phyloP scores from a whole-genome alignment of 2,329 filamentous ascomycete genomes.

The Grosmannia serpens region DNA sequence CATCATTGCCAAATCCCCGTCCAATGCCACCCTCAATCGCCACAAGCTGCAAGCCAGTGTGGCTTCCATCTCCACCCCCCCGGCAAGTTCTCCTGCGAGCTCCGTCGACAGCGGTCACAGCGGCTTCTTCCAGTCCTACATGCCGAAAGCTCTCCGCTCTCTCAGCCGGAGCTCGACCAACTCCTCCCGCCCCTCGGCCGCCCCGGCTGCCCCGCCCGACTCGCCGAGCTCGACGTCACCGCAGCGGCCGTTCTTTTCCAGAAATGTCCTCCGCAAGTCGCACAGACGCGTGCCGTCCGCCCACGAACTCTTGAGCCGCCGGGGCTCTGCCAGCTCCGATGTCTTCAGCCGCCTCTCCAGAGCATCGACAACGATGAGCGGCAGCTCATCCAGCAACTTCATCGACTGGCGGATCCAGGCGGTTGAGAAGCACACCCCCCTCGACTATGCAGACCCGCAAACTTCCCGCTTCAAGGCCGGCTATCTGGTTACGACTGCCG shows the following conservation, averaged over 20 bases:
- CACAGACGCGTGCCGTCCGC: slow-evolving; percentile 12
- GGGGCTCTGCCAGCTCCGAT: slow-evolving; percentile 20
- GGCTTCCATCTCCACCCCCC: background rate
- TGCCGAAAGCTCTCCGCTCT: slow-evolving; percentile 14
- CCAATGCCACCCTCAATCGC: background rate
- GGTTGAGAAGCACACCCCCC: slow-evolving; percentile 26
- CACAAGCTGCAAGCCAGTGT: slow-evolving; percentile 11
- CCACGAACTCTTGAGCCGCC: slow-evolving; percentile 13
- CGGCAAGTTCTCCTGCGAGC: slow-evolving; percentile 14
- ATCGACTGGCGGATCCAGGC: slow-evolving; percentile 22
- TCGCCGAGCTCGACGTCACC: slow-evolving; percentile 4
- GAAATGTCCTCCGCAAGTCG: slow-evolving; percentile 12
- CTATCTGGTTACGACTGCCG: slow-evolving; percentile 40
- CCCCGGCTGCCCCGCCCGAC: background rate
- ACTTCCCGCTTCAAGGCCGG: slow-evolving; percentile 37
- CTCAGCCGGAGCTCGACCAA: slow-evolving; percentile 13
- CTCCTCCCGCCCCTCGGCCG: background rate
- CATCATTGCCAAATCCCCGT: background rate
- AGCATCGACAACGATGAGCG: slow-evolving; percentile 16
- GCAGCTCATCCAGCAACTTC: slow-evolving; percentile 16
- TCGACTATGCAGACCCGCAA: slow-evolving; percentile 24
- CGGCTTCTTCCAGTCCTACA: slow-evolving; percentile 14
- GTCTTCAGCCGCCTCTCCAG: slow-evolving; percentile 15
- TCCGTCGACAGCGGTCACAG: slow-evolving; percentile 15
- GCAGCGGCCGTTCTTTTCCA: slow-evolving; percentile 7